Evolutionary conservation across 2,329 filamentous ascomycete genomes (phyloP).

Genomic region (Leptographium lundbergii): DNA sequence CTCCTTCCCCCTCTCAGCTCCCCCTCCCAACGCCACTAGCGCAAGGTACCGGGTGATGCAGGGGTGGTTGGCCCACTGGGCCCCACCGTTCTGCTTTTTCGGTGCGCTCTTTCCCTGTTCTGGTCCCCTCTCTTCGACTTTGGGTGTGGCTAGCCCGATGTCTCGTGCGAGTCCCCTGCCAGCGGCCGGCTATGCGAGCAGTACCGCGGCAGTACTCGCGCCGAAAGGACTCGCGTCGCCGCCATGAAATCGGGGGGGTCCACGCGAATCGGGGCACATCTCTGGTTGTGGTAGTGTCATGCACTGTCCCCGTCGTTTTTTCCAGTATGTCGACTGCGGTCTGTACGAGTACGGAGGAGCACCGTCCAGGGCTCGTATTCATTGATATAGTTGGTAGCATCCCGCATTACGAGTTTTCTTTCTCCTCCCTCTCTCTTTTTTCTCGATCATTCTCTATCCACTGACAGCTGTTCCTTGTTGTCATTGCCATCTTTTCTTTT

Average conservation of each 20-base stretch:
- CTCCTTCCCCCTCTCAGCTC: not conserved
- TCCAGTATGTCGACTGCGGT: not conserved
- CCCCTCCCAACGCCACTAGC: constrained; percentile 9
- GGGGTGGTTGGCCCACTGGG: not conserved
- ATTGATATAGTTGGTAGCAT: not conserved
- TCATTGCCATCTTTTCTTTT: not conserved
- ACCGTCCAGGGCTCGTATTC: not conserved
- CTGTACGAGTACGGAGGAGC: no score
- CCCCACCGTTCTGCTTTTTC: not conserved
- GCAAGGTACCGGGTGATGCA: constrained; percentile 9
- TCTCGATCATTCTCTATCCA: not conserved
- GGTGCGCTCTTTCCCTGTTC: not conserved
- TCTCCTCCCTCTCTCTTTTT: not conserved
- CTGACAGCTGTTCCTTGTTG: not conserved
- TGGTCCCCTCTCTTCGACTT: not conserved
- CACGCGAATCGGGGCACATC: not conserved
- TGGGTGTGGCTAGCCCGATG: not conserved
- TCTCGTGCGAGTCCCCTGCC: not conserved
- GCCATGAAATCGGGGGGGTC: not conserved
- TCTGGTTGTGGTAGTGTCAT: not conserved
- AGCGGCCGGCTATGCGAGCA: not conserved
- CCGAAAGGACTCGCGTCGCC: not conserved
- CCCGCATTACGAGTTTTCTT: not conserved
- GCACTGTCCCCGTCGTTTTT: not conserved
- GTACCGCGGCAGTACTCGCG: not conserved